These are phyloP conservation scores for Staphylotrichum tortipilum DNA, from an alignment of 495 filamentous ascomycete genomes.

Conservation along the genomic window DNA sequence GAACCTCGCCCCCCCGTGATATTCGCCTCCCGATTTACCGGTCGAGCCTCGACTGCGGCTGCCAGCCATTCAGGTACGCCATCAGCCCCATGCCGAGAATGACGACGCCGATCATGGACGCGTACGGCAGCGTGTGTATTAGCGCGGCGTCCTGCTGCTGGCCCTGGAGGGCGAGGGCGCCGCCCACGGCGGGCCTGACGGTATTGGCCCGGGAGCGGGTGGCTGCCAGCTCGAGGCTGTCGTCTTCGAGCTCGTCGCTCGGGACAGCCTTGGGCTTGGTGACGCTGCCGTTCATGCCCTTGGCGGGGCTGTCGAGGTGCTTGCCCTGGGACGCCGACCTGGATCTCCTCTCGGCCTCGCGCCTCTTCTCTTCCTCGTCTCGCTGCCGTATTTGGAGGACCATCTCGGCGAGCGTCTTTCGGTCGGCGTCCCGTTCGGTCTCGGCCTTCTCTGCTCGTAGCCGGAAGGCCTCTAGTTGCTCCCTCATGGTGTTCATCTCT, in stretches of 20 bases:
- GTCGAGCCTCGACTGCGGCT: constrained; percentile 33
- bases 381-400: constrained; percentile 68
- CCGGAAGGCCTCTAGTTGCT: constrained; percentile 69
- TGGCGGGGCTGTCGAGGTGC: constrained; percentile 1
- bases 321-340: constrained; percentile 14
- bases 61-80: constrained; percentile 89
- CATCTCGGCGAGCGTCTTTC: constrained; percentile 78
- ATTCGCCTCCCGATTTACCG: constrained; percentile 4
- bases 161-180: constrained; percentile 17
- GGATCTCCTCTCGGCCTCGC: constrained; percentile 20
- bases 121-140: constrained; percentile 67
- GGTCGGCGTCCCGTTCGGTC: constrained; percentile 54
- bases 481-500: constrained; percentile 76
- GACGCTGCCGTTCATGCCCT: constrained; percentile 12
- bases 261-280: not conserved
- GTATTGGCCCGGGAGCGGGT: constrained; percentile 34
- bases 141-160: constrained; percentile 33
- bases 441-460: constrained; percentile 73
- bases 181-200: constrained; percentile 28
- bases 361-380: constrained; percentile 42
- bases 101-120: constrained; percentile 82
- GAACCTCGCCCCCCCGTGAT: not conserved
- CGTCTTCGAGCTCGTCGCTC: constrained; percentile 14
- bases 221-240: constrained; percentile 6
- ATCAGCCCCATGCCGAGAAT: constrained; percentile 84